Percentiles rank a stretch among this genome's conserved stretches.
These are phyloP conservation scores for Lolium rigidum DNA, from an alignment of 176 grass and related monocot species.

Conservation along the genomic window DNA sequence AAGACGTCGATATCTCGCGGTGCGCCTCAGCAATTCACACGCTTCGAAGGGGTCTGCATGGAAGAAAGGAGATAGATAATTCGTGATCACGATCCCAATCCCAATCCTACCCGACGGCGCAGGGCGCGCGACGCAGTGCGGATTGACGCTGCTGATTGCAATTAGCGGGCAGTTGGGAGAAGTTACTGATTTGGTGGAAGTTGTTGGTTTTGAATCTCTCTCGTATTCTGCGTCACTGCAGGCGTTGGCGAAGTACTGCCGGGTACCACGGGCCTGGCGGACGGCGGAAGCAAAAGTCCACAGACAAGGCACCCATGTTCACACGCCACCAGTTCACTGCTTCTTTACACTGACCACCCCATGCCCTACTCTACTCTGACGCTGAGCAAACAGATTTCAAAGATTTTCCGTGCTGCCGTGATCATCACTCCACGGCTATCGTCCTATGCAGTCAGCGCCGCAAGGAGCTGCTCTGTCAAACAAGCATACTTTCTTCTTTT, in stretches of 20 bases:
- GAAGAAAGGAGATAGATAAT: not conserved
- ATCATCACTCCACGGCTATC: not conserved
- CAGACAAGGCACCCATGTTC: not conserved
- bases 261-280: not conserved
- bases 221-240: not conserved
- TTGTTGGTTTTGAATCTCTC: not conserved
- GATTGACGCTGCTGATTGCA: not conserved
- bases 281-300: not conserved
- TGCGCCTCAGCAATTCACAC: not conserved
- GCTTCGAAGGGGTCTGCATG: not conserved
- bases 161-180: not conserved
- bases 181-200: conserved; percentile 4
- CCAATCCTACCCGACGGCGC: no score
- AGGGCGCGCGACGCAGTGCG: not conserved
- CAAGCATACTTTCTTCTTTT: no score
- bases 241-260: not conserved
- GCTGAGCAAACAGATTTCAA: not conserved
- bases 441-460: no score
- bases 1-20: no score
- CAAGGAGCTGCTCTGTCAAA: not conserved
- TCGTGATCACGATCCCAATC: not conserved
- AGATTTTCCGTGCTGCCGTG: not conserved
- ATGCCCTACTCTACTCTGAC: not conserved
- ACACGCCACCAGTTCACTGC: not conserved
- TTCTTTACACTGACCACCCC: no score